Evolutionary conservation across 176 grass and related monocot genomes (phyloP), one percentile per base, ranked within the genome.

Genomic region (Zea luxurians): DNA sequence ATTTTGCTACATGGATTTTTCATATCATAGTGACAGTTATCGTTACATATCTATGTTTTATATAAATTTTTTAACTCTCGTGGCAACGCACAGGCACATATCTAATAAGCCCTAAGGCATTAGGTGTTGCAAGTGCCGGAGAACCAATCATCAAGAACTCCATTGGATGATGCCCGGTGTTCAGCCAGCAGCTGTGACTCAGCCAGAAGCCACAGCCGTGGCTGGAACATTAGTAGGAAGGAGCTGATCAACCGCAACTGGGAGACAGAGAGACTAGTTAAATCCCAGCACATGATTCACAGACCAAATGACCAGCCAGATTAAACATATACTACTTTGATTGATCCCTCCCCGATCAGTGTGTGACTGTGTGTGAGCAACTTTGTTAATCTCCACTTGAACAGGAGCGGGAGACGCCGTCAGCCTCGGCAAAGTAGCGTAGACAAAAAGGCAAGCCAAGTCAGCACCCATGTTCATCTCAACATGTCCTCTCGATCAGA

Each of bases 241-340:
- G 61, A 59, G 18, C 55, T 59, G 20, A 60, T n/a, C 52, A 70
- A 37, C 21, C 4, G 11, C 15, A 58, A 61, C 27, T 70, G 8
- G 50, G 41, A 83, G 10, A 27, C 42, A 66, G 15, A 41, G 44
- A 41, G 44, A 71, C 36, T 73, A 53, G 12, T 64, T 64, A 42
- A 63, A 68, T 37, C 12, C 10, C 34, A 75, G 11, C 73, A 49
- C 81, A 41, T 83, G 81, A 83, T 68, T 76, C 81, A 60, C 81
- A 60, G 21, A 27, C 6, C 72, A 49, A 59, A 59, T 60, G n/a
- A 0, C 10, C 2, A 41, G 61, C 10, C 2, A 41, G 61, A 44
- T 59, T 27, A 59, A 46, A 71, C 6, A 35, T 62, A 35, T 1
- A 36, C 27, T 27, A 27, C 27, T 27, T 35, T 35, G 60, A 62